phyloP scores from a whole-genome alignment of 225 moss, liverwort and hornwort species.

The Climacium dendroides region DNA sequence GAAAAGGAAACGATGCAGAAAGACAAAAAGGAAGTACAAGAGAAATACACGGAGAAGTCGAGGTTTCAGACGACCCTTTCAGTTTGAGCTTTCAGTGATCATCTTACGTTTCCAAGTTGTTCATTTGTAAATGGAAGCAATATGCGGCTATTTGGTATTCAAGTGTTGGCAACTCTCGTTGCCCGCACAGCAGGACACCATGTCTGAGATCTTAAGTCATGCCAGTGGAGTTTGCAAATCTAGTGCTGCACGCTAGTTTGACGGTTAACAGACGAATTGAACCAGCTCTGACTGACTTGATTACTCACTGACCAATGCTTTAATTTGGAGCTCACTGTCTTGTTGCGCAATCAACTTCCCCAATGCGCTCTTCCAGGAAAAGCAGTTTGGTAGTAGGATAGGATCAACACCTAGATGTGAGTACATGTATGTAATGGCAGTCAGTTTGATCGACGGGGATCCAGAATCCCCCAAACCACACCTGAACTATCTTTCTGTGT shows the following conservation, averaged over 20 bases:
- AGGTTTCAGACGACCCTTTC: constrained; percentile 22
- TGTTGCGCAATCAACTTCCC: not conserved
- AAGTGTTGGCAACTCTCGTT: not conserved
- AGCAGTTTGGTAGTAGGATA: not conserved
- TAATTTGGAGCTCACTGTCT: not conserved
- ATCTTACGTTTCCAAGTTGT: not conserved
- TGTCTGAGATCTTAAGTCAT: not conserved
- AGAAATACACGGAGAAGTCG: constrained; percentile 89
- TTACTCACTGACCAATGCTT: not conserved
- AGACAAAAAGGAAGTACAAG: constrained; percentile 88
- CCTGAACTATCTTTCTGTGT: not conserved
- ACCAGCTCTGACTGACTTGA: not conserved
- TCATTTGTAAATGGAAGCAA: not conserved
- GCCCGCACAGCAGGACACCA: not conserved
- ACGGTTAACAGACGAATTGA: not conserved
- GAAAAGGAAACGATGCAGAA: constrained; percentile 62
- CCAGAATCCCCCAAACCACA: not conserved
- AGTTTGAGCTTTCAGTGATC: not conserved
- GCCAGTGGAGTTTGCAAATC: not conserved
- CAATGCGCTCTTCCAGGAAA: not conserved
- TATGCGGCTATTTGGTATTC: not conserved
- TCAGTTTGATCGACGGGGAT: not conserved
- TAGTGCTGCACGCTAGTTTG: not conserved
- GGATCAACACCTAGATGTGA: not conserved
- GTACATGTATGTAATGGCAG: not conserved